Base-by-base conservation (phyloP, 768 basidiomycete genomes). In the Sutorius australiensis region DNA sequence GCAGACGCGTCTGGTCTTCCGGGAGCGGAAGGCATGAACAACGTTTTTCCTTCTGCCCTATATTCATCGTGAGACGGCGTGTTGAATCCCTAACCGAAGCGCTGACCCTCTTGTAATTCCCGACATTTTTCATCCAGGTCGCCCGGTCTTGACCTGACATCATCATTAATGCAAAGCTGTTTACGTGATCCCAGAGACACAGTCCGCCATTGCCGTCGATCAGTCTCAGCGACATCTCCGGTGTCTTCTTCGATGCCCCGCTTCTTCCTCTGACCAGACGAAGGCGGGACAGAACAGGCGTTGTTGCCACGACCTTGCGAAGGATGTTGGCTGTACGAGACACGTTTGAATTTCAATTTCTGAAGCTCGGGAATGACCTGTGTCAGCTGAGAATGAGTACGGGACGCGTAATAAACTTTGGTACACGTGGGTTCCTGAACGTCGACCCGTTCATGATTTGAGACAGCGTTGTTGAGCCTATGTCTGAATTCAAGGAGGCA, bases 381-480 rank as follows among this genome's bases (percentile, higher is more conserved):
- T 2, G 93, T 78, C 4, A 99, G 80, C 63, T 99, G 95, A 2
- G 95, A 95, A 70, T 99, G 95, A 0, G 95, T 99, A 31, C 95
- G 79, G 0, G 97, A 98, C 0, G 95, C 89, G 64, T 95, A 97
- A 68, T 84, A 97, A 55, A 98, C 86, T 76, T 92, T 89, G 34
- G 82, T 87, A 63, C 87, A 89, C 5, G 78, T 77, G 14, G 78
- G 77, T 52, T 84, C 84, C 41, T 73, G 73, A 30, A 60, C 51
- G 30, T 57, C 55, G 9, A 37, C 33, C 19, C 32, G 53, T 17
- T 61, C 42, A 45, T 49, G 44, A 28, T 21, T 42, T 21, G 58
- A 56, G 31, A 6, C 27, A 1, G 54, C 32, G 1, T 40, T 58
- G 31, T 54, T 44, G 2, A 70, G 50, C 54, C 68, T 65, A 39